Conservation (phyloP, 805 yeast species). For the Groenewaldozyma tartarivorans region DNA sequence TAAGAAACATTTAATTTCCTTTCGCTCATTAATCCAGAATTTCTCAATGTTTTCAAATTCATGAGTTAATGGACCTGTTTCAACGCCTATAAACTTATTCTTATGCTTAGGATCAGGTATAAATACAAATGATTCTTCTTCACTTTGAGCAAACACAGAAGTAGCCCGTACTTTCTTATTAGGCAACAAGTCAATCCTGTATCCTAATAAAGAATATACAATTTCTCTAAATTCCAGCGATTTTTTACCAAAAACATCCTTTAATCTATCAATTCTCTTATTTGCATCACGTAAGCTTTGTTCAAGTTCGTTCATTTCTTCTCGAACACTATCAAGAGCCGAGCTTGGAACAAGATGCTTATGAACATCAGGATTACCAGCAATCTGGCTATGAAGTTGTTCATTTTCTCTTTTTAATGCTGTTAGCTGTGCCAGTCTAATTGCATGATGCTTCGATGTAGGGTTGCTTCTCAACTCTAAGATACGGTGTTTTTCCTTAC, state of each 20-base stretch:
- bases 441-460: constrained; percentile 47
- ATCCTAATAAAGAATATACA: constrained; percentile 62
- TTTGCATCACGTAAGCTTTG: constrained; percentile 13
- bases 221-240: constrained; percentile 64
- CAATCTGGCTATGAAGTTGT: constrained; percentile 32
- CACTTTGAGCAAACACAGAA: constrained; percentile 34
- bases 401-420: constrained; percentile 49
- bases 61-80: constrained; percentile 24
- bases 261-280: constrained; percentile 26
- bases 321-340: constrained; percentile 50
- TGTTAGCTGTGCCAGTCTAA: constrained; percentile 44
- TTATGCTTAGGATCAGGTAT: constrained; percentile 41
- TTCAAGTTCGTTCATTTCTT: constrained; percentile 39
- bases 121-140: constrained; percentile 41
- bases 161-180: constrained; percentile 47
- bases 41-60: constrained; percentile 44
- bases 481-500: constrained; percentile 29
- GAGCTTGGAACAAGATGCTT: constrained; percentile 46
- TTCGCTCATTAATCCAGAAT: constrained; percentile 59
- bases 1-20: constrained; percentile 67
- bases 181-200: constrained; percentile 55
- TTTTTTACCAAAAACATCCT: constrained; percentile 51
- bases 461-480: constrained; percentile 63
- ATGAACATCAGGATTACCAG: constrained; percentile 3
- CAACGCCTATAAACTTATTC: constrained; percentile 37